These are phyloP conservation scores for Nakazawaea ernobii DNA, from an alignment of 805 yeast species.

Conservation along the genomic window DNA sequence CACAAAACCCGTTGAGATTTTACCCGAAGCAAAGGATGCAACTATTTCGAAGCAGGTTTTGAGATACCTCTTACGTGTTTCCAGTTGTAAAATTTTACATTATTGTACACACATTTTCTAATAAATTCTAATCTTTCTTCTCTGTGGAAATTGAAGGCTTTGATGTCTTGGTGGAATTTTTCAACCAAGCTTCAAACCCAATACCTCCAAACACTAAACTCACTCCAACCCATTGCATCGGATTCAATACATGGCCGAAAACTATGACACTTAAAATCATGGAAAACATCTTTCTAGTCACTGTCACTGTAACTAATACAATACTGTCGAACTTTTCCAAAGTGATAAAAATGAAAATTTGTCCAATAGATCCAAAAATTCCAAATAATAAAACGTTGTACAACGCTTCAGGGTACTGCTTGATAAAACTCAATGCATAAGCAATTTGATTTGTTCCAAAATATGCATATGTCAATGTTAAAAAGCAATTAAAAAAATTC, in stretches of 20 bases:
- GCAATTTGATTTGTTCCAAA: conserved; percentile 42
- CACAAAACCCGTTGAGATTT: too few species aligned
- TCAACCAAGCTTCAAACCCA: conserved; percentile 64
- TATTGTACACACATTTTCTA: too few species aligned
- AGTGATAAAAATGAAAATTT: conserved; percentile 85
- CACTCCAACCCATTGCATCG: conserved; percentile 76
- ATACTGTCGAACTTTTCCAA: conserved; percentile 82
- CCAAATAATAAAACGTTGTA: conserved; percentile 63
- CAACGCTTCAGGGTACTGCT: conserved; percentile 46
- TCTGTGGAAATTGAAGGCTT: too few species aligned
- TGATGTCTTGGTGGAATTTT: conserved; percentile 16
- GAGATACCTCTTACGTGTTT: too few species aligned
- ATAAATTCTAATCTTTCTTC: too few species aligned
- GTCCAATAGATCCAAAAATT: conserved; percentile 84
- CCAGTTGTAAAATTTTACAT: too few species aligned
- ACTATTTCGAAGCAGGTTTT: too few species aligned
- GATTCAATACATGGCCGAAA: conserved; percentile 70
- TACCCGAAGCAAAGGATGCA: too few species aligned
- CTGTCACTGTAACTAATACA: conserved; percentile 85
- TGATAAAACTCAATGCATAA: conserved; percentile 44
- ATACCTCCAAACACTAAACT: conserved; percentile 79
- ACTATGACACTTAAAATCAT: conserved; percentile 85
- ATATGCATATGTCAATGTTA: conserved; percentile 46
- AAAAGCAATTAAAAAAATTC: conserved; percentile 36
- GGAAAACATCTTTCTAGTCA: conserved; percentile 92